Evolutionary conservation across 768 basidiomycete species (phyloP).

Genomic region (Naganishia antarctica): DNA sequence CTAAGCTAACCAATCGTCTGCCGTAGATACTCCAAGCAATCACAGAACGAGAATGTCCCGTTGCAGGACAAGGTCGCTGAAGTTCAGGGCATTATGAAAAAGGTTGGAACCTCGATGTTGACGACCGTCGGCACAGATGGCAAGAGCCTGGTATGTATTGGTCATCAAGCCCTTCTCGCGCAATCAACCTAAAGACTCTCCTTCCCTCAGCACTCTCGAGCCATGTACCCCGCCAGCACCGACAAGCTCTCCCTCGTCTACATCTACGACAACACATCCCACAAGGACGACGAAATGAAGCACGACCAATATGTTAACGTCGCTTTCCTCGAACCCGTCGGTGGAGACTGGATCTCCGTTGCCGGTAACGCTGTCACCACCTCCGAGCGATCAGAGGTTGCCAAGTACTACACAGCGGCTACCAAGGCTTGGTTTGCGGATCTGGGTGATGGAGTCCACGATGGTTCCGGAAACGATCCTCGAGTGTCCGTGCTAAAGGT

Average conservation of each 20-base stretch:
- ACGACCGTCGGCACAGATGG: conserved; percentile 30
- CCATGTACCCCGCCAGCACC: conserved; percentile 25
- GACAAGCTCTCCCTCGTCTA: conserved; percentile 41
- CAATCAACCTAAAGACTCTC: neutral
- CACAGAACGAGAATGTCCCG: conserved; percentile 25
- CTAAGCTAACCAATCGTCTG: neutral
- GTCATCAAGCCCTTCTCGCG: neutral
- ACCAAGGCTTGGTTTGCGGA: conserved; percentile 75
- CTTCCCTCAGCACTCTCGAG: conserved; percentile 27
- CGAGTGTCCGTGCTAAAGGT: conserved; percentile 75
- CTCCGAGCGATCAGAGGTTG: conserved; percentile 48
- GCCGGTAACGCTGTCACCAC: conserved; percentile 65
- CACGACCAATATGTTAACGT: conserved; percentile 75
- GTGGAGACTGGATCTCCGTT: conserved; percentile 75
- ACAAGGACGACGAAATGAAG: conserved; percentile 66
- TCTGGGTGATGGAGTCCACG: conserved; percentile 75
- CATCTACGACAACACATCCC: conserved; percentile 59
- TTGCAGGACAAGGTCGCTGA: conserved; percentile 26
- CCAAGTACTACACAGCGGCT: conserved; percentile 42
- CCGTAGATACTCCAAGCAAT: conserved; percentile 26
- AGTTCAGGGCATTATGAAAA: conserved; percentile 30
- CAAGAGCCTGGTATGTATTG: conserved; percentile 22
- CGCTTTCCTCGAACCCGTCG: conserved; percentile 64
- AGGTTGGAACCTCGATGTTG: conserved; percentile 29
- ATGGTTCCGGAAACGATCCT: conserved; percentile 72